phyloP scores from a whole-genome alignment of 495 filamentous ascomycete species.

The Hypoxylon crocopeplum region DNA sequence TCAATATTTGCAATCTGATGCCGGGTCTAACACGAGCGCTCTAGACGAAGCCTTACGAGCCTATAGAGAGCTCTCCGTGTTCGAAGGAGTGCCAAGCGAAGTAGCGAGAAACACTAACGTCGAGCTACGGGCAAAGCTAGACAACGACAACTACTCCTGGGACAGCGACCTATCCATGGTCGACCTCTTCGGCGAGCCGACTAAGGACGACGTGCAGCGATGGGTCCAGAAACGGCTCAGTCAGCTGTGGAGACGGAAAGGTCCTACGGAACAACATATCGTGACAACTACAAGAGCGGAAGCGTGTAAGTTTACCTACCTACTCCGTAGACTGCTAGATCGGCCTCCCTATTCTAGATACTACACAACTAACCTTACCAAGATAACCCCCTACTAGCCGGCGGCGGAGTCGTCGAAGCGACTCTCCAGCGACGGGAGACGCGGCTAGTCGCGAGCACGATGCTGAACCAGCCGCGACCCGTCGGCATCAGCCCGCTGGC shows the following conservation, averaged over 20 bases:
- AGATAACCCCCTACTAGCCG: too few relatives aligned
- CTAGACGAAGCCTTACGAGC: not conserved
- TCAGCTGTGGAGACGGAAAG: not conserved
- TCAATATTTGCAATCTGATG: not conserved
- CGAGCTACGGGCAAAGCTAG: not conserved
- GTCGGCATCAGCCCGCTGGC: not conserved
- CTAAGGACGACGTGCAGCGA: not conserved
- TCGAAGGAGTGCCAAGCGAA: too few relatives aligned
- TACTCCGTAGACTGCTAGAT: too few relatives aligned
- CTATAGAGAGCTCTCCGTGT: not conserved
- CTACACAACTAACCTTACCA: too few relatives aligned
- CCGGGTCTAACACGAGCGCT: not conserved
- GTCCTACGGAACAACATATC: not conserved
- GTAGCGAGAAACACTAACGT: too few relatives aligned
- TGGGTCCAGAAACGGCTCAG: not conserved
- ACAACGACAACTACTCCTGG: not conserved
- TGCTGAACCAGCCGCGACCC: too few relatives aligned
- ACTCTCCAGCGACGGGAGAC: not conserved
- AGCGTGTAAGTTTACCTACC: too few relatives aligned
- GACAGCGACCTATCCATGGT: not conserved
- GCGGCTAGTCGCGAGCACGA: not conserved
- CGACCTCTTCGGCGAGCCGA: too few relatives aligned
- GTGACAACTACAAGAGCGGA: too few relatives aligned
- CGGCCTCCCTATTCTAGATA: too few relatives aligned
- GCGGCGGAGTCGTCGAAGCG: too few relatives aligned